A percentile compares a stretch with the other conserved stretches of the same genome.
phyloP scores from a whole-genome alignment of 768 basidiomycete genomes.

The Auriscalpium microsporum region DNA sequence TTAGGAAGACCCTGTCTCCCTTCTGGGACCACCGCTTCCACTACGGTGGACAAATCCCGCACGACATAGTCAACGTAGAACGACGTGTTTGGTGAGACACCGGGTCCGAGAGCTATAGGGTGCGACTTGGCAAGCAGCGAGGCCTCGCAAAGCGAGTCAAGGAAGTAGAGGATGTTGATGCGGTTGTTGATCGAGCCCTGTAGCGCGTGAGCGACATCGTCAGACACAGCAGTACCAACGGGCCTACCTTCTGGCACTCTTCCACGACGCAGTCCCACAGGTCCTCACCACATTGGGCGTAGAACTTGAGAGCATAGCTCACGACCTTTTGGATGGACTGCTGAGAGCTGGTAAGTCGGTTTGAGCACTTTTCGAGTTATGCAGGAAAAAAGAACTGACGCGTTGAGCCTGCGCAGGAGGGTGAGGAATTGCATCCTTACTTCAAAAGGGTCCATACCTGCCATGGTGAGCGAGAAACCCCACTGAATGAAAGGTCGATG shows the following conservation, averaged over 20 bases:
- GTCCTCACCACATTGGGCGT: slow-evolving; percentile 79
- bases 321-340: slow-evolving; percentile 87
- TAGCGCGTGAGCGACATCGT: neutral
- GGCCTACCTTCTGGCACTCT: slow-evolving; percentile 74
- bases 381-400: slow-evolving; percentile 33
- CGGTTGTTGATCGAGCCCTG: slow-evolving; percentile 75
- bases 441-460: slow-evolving; percentile 57
- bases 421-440: slow-evolving; percentile 67
- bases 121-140: slow-evolving; percentile 62
- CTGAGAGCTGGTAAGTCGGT: slow-evolving; percentile 50
- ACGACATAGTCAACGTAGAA: slow-evolving; percentile 73
- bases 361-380: slow-evolving; percentile 11
- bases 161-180: slow-evolving; percentile 90
- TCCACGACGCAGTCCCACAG: slow-evolving; percentile 91
- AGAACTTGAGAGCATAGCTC: slow-evolving; percentile 77
- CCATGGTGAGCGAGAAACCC: no score
- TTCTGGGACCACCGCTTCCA: slow-evolving; percentile 80
- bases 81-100: slow-evolving; percentile 30
- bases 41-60: slow-evolving; percentile 69
- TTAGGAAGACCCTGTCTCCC: slow-evolving; percentile 86
- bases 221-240: neutral
- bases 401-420: slow-evolving; percentile 54
- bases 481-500: no score
- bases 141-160: slow-evolving; percentile 80
- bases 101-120: slow-evolving; percentile 31